Conservation (phyloP, 78 protist species). For the Tieghemostelium lacteum region DNA sequence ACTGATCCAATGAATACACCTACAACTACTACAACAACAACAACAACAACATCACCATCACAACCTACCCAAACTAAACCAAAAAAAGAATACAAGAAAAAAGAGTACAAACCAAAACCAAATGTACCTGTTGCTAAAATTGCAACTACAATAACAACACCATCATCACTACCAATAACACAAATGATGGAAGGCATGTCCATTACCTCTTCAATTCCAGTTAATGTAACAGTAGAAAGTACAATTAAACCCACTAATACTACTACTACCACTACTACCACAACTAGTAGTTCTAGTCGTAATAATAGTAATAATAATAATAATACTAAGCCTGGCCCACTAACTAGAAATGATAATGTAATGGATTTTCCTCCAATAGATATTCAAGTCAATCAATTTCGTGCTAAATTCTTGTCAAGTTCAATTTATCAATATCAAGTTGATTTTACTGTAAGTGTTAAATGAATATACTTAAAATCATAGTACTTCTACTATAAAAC, state of each 20-base stretch:
- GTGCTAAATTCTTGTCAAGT: no score
- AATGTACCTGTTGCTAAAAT: neutral
- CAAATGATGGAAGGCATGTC: no score
- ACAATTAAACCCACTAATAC: neutral
- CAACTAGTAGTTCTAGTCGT: no score
- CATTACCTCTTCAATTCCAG: neutral
- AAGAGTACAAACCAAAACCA: neutral
- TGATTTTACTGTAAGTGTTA: slow-evolving; percentile 12
- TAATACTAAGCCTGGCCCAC: no score
- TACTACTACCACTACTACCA: no score
- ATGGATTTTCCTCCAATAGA: no score
- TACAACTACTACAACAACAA: neutral
- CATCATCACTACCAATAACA: slow-evolving; percentile 6
- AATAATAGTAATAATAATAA: no score
- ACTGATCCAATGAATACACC: neutral
- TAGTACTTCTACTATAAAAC: no score
- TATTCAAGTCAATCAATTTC: no score
- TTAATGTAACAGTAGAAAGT: neutral
- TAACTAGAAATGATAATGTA: no score
- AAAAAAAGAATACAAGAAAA: neutral
- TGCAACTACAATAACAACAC: neutral
- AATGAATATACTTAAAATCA: no score
- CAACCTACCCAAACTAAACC: neutral
- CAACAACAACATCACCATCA: no score
- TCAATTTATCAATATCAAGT: slow-evolving; percentile 13